These are phyloP conservation scores for Acanthamoeba lenticulata DNA, from an alignment of 208 protist genomes.

Conservation along the genomic window DNA sequence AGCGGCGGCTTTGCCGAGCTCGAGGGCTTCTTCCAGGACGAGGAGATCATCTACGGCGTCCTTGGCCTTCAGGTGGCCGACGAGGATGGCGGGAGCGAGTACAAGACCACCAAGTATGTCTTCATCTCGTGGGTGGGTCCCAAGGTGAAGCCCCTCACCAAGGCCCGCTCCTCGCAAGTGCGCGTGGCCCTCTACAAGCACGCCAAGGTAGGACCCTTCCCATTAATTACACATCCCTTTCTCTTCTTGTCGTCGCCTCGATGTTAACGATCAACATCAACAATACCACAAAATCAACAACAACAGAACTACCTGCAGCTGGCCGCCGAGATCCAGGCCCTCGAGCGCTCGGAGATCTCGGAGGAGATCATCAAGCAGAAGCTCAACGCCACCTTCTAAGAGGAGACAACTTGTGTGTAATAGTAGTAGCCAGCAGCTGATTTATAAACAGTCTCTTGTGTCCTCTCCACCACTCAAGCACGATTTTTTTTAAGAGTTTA, in stretches of 20 bases:
- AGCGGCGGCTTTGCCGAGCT: not conserved
- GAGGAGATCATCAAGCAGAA: slow-evolving; percentile 42
- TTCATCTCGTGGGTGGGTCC: slow-evolving; percentile 68
- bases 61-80: slow-evolving; percentile 1
- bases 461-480: no score
- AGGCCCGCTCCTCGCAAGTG: slow-evolving; percentile 45
- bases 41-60: slow-evolving; percentile 37
- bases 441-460: no score
- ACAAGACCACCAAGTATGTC: slow-evolving; percentile 63
- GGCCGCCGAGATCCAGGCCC: not conserved
- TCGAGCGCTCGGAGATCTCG: slow-evolving; percentile 1
- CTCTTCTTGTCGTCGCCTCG: no score
- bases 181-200: slow-evolving; percentile 69
- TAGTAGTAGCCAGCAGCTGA: no score
- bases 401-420: no score
- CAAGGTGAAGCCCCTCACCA: slow-evolving; percentile 62
- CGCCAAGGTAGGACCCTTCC: not conserved
- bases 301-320: slow-evolving; percentile 24
- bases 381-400: slow-evolving; percentile 54
- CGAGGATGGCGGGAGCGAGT: slow-evolving; percentile 16
- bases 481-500: no score
- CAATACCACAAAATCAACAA: not conserved
- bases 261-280: not conserved
- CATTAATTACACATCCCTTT: no score
- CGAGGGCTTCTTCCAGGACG: not conserved